These are phyloP conservation scores for Globisporangium nodosum DNA, from an alignment of 352 stramenopile species.

Conservation along the genomic window DNA sequence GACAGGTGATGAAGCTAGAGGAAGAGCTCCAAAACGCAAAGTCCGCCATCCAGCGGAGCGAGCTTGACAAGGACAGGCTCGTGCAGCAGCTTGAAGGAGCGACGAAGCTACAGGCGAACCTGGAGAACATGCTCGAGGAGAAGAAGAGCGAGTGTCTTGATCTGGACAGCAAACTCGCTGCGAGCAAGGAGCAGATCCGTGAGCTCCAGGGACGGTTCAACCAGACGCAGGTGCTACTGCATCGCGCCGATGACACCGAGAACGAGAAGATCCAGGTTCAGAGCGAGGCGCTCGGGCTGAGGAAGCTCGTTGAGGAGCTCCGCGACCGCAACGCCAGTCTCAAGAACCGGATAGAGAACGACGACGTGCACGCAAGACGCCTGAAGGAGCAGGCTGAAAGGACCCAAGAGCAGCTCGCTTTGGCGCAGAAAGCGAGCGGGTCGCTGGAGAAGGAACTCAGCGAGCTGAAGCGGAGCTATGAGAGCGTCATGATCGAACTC, in stretches of 20 bases:
- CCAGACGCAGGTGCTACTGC: conserved; percentile 31
- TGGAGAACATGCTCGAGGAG: conserved; percentile 39
- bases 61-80: conserved; percentile 48
- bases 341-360: conserved; percentile 46
- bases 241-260: conserved; percentile 49
- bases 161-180: conserved; percentile 34
- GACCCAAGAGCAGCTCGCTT: conserved; percentile 31
- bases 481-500: conserved; percentile 43
- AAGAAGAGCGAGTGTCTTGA: conserved; percentile 47
- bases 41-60: conserved; percentile 22
- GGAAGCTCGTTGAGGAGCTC: conserved; percentile 57
- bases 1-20: conserved; percentile 53
- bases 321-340: conserved; percentile 57
- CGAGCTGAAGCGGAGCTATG: conserved; percentile 51
- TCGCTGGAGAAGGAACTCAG: conserved; percentile 45
- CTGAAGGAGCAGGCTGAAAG: conserved; percentile 47
- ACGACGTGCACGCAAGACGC: conserved; percentile 33
- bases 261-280: conserved; percentile 64
- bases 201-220: conserved; percentile 31
- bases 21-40: conserved; percentile 45
- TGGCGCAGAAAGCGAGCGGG: conserved; percentile 26
- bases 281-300: conserved; percentile 49
- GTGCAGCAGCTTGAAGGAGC: conserved; percentile 26
- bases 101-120: conserved; percentile 30
- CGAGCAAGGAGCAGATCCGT: conserved; percentile 44